A percentile compares a stretch with the other conserved stretches of the same genome.
phyloP scores from a whole-genome alignment of 305 asterid genomes.

The Rubia balearica region DNA sequence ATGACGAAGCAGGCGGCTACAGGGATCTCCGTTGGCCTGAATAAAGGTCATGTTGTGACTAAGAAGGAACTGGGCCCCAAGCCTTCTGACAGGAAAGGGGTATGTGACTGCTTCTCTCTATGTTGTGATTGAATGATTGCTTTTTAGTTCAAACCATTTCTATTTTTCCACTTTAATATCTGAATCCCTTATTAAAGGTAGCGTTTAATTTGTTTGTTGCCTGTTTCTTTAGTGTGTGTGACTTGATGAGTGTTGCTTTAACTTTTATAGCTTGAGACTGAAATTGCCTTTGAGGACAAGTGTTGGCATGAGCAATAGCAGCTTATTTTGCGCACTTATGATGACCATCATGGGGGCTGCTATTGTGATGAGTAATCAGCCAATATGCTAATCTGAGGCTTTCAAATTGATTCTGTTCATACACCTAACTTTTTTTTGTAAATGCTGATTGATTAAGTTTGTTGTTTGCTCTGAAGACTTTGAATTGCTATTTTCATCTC shows the following conservation, averaged over 20 bases:
- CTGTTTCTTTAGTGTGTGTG: too few species aligned
- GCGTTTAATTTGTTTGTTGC: too few species aligned
- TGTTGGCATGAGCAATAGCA: constrained; percentile 12
- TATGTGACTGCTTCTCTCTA: constrained; percentile 16
- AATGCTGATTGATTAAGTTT: too few species aligned
- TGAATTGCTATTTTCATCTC: too few species aligned
- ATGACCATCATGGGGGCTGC: constrained; percentile 10
- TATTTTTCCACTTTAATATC: too few species aligned
- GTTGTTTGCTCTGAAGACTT: too few species aligned
- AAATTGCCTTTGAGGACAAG: constrained; percentile 10
- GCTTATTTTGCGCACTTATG: constrained; percentile 12
- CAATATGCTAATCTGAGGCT: constrained; percentile 19
- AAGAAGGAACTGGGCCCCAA: constrained; percentile 60
- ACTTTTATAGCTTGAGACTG: too few species aligned
- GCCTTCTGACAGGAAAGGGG: constrained; percentile 64
- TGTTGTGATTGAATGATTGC: background rate
- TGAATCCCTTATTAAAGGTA: too few species aligned
- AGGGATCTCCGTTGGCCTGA: constrained; percentile 57
- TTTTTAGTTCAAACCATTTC: background rate
- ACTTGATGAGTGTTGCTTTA: too few species aligned
- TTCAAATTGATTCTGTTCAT: background rate
- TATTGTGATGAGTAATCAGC: constrained; percentile 14
- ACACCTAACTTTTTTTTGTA: too few species aligned
- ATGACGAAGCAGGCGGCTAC: constrained; percentile 60
- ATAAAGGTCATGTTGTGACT: constrained; percentile 61